These are phyloP conservation scores for Sugiyamaella pinicola DNA, from an alignment of 1,139 yeast species.

Conservation along the genomic window DNA sequence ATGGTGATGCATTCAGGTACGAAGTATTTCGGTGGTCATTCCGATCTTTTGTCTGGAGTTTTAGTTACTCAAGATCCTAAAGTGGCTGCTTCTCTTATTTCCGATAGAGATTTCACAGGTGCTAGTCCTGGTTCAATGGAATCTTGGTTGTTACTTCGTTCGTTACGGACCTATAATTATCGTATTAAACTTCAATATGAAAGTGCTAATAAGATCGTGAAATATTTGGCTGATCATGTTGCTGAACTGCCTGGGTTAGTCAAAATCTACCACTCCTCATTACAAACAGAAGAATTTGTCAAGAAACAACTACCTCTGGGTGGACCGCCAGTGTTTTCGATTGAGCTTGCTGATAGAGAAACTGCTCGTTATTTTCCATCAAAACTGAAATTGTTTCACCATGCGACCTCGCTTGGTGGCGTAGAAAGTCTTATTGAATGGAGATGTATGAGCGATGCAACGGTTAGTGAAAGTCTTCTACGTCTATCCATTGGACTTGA, in stretches of 20 bases:
- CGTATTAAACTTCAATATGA: slow-evolving; percentile 67
- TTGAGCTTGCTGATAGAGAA: slow-evolving; percentile 54
- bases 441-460: slow-evolving; percentile 74
- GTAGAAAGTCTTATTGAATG: slow-evolving; percentile 89
- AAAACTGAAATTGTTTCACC: slow-evolving; percentile 69
- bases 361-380: slow-evolving; percentile 68
- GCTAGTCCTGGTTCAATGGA: slow-evolving; percentile 80
- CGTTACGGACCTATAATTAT: slow-evolving; percentile 75
- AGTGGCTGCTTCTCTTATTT: slow-evolving; percentile 50
- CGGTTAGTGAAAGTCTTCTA: slow-evolving; percentile 57
- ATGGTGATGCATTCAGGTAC: slow-evolving; percentile 87
- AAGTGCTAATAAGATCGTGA: slow-evolving; percentile 64
- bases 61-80: slow-evolving; percentile 60
- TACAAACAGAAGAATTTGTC: slow-evolving; percentile 69
- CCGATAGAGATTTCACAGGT: slow-evolving; percentile 71
- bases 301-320: slow-evolving; percentile 66
- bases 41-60: slow-evolving; percentile 85
- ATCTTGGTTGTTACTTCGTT: slow-evolving; percentile 69
- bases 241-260: slow-evolving; percentile 52
- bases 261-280: slow-evolving; percentile 67
- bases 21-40: slow-evolving; percentile 90
- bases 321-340: slow-evolving; percentile 74
- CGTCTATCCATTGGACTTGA: slow-evolving; percentile 83
- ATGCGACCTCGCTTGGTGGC: slow-evolving; percentile 95
- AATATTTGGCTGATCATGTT: slow-evolving; percentile 55